phyloP scores from a whole-genome alignment of 2,329 filamentous ascomycete species.

The Colletotrichum ledebouriae region DNA sequence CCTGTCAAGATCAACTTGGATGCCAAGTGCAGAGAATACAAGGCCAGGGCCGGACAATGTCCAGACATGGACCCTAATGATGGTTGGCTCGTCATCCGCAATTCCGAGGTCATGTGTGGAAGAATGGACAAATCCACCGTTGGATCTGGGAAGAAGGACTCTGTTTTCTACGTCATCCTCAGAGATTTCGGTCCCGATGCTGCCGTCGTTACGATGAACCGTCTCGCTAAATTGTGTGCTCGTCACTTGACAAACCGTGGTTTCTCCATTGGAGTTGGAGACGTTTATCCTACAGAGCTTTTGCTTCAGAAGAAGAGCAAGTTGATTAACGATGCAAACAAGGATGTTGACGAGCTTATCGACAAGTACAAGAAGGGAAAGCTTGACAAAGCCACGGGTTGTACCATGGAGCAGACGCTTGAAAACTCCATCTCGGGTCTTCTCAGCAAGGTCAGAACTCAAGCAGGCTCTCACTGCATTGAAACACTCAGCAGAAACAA shows the following conservation, averaged over 20 bases:
- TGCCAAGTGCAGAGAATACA: conserved; percentile 88
- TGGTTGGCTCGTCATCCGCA: conserved; percentile 91
- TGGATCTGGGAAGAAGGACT: conserved; percentile 97
- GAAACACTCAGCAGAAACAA: conserved; percentile 91
- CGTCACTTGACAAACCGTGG: conserved; percentile 90
- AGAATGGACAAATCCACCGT: conserved; percentile 98
- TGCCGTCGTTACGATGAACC: conserved; percentile 92
- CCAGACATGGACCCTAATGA: conserved; percentile 88
- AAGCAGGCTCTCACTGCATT: conserved; percentile 92
- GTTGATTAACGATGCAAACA: conserved; percentile 83
- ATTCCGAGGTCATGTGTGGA: conserved; percentile 97
- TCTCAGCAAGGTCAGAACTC: conserved; percentile 90
- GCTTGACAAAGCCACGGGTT: conserved; percentile 87
- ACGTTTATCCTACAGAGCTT: conserved; percentile 85
- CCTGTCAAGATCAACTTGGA: conserved; percentile 91
- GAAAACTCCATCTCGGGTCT: conserved; percentile 93
- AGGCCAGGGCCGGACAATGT: conserved; percentile 66
- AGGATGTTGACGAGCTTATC: conserved; percentile 86
- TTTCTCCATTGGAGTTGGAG: conserved; percentile 95
- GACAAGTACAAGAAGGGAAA: conserved; percentile 83
- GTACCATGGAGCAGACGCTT: conserved; percentile 90
- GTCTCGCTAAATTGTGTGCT: conserved; percentile 90
- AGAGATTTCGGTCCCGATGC: conserved; percentile 93
- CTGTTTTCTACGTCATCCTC: conserved; percentile 95
- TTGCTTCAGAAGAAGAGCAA: conserved; percentile 80